A percentile compares a stretch with the other conserved stretches of the same genome.
Conservation (phyloP, 2,329 filamentous ascomycete genomes). For the Fusarium compactum region DNA sequence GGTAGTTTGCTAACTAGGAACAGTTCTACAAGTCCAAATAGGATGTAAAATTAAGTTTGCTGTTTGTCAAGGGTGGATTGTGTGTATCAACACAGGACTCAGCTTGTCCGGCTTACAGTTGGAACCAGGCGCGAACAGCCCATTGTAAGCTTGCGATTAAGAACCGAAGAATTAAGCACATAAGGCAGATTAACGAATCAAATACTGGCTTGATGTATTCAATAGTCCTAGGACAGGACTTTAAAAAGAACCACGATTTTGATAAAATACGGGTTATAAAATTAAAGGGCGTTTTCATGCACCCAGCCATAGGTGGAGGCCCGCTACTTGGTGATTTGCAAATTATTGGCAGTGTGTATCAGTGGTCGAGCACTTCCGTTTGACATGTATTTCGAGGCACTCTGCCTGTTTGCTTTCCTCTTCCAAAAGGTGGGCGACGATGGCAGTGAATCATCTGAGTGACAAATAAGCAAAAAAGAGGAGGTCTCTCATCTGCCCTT, state of each 20-base stretch:
- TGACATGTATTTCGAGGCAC: slow-evolving; percentile 1
- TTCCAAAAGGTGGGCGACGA: not conserved
- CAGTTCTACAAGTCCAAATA: slow-evolving; percentile 56
- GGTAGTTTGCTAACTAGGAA: slow-evolving; percentile 42
- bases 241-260: not conserved
- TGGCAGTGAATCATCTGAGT: slow-evolving; percentile 20
- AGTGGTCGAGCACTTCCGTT: slow-evolving; percentile 5
- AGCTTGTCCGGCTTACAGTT: not conserved
- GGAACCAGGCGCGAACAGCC: not conserved
- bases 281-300: not conserved
- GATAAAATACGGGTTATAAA: not conserved
- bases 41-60: slow-evolving; percentile 12
- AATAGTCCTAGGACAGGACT: not conserved
- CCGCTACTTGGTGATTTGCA: not conserved
- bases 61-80: not conserved
- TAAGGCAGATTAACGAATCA: not conserved
- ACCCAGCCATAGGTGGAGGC: slow-evolving; percentile 6
- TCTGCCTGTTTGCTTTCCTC: not conserved
- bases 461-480: slow-evolving; percentile 3
- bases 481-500: slow-evolving; percentile 10
- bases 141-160: not conserved
- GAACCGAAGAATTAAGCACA: not conserved
- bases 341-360: slow-evolving; percentile 3
- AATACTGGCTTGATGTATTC: not conserved
- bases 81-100: slow-evolving; percentile 7